Evolutionary conservation across 768 basidiomycete species (phyloP), one percentile per base, ranked within the genome.

Genomic region (Mycena crocata): DNA sequence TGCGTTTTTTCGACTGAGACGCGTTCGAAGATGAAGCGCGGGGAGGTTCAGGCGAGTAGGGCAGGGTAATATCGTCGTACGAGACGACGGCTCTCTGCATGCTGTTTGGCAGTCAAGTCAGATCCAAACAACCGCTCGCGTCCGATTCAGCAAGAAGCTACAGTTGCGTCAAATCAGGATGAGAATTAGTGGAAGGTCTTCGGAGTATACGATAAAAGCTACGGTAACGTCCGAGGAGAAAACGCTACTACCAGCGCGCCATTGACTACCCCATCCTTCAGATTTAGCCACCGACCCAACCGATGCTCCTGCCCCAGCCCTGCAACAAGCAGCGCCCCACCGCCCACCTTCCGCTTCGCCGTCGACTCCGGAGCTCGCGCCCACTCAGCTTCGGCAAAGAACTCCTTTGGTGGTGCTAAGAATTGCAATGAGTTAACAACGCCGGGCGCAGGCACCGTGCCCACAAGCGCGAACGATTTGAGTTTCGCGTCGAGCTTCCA

Each of bases 391-490:
- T 71, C 71, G 15, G 80, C 73, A 74, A 86, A 84, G 28, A 86
- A 82, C 7, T 84, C 80, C 62, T 79, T 79, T 13, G 86, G 82
- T 12, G 90, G 84, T 0, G 88, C 76, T 23, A 95, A 70, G 56
- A 99, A 79, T 76, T 97, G 95, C 4, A 99, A 83, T 6, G 95
- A 94, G 80, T 99, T 99, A 75, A 98, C 83, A 62, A 97, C 88
- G 0, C 98, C 98, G 0, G 83, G 86, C 0, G 88, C 90, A 1
- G 89, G 80, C 23, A 96, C 78, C 7, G 84, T 87, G 17, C 89
- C 90, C 15, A 90, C 73, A 2, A 86, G 86, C 15, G 87, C 78
- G 78, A 99, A 97, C 0, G 90, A 91, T 72, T 89, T 92, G 17
- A 96, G 79, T 68, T 89, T 91, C 1, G 87, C 72, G 68, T 96